A percentile compares a stretch with the other conserved stretches of the same genome.
Evolutionary conservation across 176 grass and related monocot genomes (phyloP).

Genomic region (Areca catechu): DNA sequence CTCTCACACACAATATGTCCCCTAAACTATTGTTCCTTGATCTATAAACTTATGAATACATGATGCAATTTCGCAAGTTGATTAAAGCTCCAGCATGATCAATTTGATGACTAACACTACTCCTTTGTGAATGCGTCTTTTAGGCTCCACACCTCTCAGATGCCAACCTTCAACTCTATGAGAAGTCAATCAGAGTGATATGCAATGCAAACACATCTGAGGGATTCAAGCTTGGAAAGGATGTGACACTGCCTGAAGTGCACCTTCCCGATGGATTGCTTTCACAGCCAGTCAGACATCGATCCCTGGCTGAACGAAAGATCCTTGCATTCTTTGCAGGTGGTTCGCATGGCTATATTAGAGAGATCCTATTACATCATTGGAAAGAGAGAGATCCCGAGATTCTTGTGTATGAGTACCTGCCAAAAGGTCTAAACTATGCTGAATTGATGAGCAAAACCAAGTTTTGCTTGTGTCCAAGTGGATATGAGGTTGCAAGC

Average conservation of each 20-base stretch:
- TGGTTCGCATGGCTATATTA: conserved; percentile 51
- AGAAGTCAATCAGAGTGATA: conserved; percentile 62
- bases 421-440: conserved; percentile 54
- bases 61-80: no score
- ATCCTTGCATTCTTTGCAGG: conserved; percentile 83
- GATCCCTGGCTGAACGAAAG: conserved; percentile 18
- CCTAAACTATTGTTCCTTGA: no score
- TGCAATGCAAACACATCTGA: conserved; percentile 95
- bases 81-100: no score
- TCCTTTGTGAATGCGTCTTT: no score
- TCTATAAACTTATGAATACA: no score
- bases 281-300: conserved; percentile 21
- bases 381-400: conserved; percentile 50
- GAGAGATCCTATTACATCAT: conserved; percentile 33
- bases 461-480: conserved; percentile 82
- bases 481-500: conserved; percentile 82
- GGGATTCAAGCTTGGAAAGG: conserved; percentile 55
- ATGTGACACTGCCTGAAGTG: conserved; percentile 75
- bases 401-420: conserved; percentile 59
- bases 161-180: conserved; percentile 31
- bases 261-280: conserved; percentile 64
- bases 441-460: conserved; percentile 43
- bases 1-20: no score
- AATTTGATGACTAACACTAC: no score
- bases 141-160: conserved; percentile 65